Conservation (phyloP, 371 early-diverging fungal species). For the Zychaea mexicana region DNA sequence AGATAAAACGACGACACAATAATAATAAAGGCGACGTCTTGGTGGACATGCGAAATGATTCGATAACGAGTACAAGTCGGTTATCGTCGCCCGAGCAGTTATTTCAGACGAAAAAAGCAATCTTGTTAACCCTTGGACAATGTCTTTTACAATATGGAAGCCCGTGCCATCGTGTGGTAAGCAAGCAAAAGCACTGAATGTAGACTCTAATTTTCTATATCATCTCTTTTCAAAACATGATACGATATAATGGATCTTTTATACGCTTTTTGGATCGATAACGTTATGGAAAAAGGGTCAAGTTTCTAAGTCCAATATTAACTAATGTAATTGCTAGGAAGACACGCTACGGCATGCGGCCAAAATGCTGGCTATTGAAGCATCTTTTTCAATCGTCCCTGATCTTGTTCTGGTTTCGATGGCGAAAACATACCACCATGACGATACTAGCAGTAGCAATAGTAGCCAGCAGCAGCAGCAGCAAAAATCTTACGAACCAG, state of each 20-base stretch:
- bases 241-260: no score
- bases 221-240: not conserved
- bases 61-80: not conserved
- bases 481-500: not conserved
- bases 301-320: no score
- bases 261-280: no score
- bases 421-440: not conserved
- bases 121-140: conserved; percentile 26
- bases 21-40: conserved; percentile 3
- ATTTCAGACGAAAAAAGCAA: conserved; percentile 7
- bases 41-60: not conserved
- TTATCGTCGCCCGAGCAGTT: not conserved
- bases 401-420: conserved; percentile 36
- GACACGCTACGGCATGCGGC: conserved; percentile 37
- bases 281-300: no score
- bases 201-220: no score
- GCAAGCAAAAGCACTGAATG: no score
- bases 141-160: conserved; percentile 42
- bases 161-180: conserved; percentile 48
- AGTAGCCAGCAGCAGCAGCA: not conserved
- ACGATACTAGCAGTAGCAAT: no score
- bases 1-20: not conserved
- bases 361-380: conserved; percentile 29
- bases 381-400: conserved; percentile 43
- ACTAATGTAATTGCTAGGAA: conserved; percentile 23